Conservation (phyloP, 2,329 filamentous ascomycete species). For the Xylaria sp. region DNA sequence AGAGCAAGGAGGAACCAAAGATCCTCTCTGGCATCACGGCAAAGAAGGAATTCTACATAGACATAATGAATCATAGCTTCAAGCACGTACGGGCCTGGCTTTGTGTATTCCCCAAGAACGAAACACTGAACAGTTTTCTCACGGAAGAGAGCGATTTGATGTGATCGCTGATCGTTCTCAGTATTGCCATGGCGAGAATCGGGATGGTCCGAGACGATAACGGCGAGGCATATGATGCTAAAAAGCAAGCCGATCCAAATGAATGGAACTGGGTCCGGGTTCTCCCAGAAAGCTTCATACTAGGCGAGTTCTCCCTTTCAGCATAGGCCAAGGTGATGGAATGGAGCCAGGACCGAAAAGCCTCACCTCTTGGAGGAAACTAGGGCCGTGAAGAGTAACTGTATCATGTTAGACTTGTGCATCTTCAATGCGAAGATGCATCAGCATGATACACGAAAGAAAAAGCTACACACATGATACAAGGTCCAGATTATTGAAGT, state of each 20-base stretch:
- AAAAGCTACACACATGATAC: slow-evolving; percentile 35
- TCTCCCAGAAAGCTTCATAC: slow-evolving; percentile 58
- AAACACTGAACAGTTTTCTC: slow-evolving; percentile 58
- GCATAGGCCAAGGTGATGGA: not conserved
- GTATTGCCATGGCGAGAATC: not conserved
- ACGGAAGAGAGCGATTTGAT: slow-evolving; percentile 54
- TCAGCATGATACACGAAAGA: slow-evolving; percentile 19
- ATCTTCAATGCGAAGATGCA: not conserved
- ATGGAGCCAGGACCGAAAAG: not conserved
- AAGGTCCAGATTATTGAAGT: slow-evolving; percentile 36
- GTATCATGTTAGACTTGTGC: slow-evolving; percentile 1
- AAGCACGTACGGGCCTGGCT: slow-evolving; percentile 55
- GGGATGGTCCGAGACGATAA: slow-evolving; percentile 55
- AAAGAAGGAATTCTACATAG: slow-evolving; percentile 57
- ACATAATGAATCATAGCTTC: slow-evolving; percentile 58
- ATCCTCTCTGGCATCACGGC: slow-evolving; percentile 55
- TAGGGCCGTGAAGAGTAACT: slow-evolving; percentile 51
- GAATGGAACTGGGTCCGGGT: slow-evolving; percentile 51
- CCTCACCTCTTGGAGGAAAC: slow-evolving; percentile 51
- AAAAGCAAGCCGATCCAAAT: slow-evolving; percentile 61
- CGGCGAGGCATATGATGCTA: slow-evolving; percentile 58
- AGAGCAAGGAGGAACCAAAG: slow-evolving; percentile 57
- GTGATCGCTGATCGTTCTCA: slow-evolving; percentile 46
- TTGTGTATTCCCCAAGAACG: slow-evolving; percentile 56
- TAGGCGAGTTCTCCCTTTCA: slow-evolving; percentile 35